phyloP scores from a whole-genome alignment of 805 yeast genomes.

The Candida palmyrensis region DNA sequence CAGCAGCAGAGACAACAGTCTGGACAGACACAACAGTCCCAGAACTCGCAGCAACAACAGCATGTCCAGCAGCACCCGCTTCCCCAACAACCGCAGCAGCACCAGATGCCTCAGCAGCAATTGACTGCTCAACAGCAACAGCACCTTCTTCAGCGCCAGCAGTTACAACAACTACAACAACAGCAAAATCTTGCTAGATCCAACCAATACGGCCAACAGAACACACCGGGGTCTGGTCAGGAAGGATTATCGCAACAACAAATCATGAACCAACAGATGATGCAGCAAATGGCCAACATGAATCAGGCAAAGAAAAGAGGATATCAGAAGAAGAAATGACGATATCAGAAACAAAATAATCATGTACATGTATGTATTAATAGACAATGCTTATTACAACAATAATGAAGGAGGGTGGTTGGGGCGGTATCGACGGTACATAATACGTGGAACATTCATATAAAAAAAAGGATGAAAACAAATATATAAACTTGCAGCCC shows the following conservation, averaged over 20 bases:
- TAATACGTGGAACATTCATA: no score
- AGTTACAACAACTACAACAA: constrained; percentile 10
- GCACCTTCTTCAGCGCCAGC: constrained; percentile 9
- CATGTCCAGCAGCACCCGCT: constrained; percentile 8
- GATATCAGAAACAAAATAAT: no score
- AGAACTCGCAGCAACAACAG: constrained; percentile 9
- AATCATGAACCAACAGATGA: constrained; percentile 15
- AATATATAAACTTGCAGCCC: constrained; percentile 1
- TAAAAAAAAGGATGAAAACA: constrained; percentile 4
- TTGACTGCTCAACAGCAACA: constrained; percentile 3
- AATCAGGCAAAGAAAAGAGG: constrained; percentile 6
- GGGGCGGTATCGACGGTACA: no score
- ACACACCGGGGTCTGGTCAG: constrained; percentile 6
- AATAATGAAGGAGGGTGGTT: no score
- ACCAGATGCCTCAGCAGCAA: constrained; percentile 9
- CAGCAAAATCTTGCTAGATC: constrained; percentile 4
- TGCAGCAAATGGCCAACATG: constrained; percentile 4
- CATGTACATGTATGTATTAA: constrained; percentile 3
- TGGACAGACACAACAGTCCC: constrained; percentile 5
- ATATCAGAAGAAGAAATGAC: constrained; percentile 3
- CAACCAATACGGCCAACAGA: constrained; percentile 8
- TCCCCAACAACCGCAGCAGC: constrained; percentile 8
- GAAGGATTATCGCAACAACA: constrained; percentile 10
- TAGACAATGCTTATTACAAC: no score
- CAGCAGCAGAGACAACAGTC: constrained; percentile 14